These are phyloP conservation scores for Aspergillus japonicus DNA, from an alignment of 2,329 filamentous ascomycete genomes.

Conservation along the genomic window DNA sequence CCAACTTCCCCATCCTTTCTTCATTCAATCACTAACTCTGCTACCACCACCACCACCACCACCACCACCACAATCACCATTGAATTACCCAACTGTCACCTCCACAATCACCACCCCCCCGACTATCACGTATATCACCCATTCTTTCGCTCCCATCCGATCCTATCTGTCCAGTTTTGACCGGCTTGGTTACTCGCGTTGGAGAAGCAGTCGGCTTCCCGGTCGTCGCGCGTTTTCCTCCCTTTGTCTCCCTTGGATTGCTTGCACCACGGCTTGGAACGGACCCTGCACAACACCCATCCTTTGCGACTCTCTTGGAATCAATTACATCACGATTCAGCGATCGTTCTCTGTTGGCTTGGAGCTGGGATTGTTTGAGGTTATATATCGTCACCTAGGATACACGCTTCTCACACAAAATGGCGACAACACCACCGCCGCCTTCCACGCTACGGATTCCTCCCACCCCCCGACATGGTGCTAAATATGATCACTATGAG, in stretches of 20 bases:
- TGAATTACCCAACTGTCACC: not conserved
- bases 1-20: not conserved
- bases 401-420: constrained; percentile 20
- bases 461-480: constrained; percentile 47
- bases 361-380: not conserved
- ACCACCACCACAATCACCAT: constrained; percentile 1
- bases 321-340: not conserved
- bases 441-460: constrained; percentile 41
- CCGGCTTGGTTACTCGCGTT: constrained; percentile 1
- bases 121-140: not conserved
- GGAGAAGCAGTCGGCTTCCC: constrained; percentile 13
- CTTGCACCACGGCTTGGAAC: not conserved
- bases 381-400: not conserved
- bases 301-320: constrained; percentile 7
- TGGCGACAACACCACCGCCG: constrained; percentile 49
- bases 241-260: constrained; percentile 16
- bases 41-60: constrained; percentile 1
- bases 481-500: constrained; percentile 44
- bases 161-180: constrained; percentile 8
- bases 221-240: constrained; percentile 19
- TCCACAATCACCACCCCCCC: not conserved
- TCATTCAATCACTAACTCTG: not conserved
- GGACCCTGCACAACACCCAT: not conserved
- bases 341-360: not conserved
- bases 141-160: constrained; percentile 8